phyloP scores from a whole-genome alignment of 2,329 filamentous ascomycete species.

The Fusarium mangiferae region DNA sequence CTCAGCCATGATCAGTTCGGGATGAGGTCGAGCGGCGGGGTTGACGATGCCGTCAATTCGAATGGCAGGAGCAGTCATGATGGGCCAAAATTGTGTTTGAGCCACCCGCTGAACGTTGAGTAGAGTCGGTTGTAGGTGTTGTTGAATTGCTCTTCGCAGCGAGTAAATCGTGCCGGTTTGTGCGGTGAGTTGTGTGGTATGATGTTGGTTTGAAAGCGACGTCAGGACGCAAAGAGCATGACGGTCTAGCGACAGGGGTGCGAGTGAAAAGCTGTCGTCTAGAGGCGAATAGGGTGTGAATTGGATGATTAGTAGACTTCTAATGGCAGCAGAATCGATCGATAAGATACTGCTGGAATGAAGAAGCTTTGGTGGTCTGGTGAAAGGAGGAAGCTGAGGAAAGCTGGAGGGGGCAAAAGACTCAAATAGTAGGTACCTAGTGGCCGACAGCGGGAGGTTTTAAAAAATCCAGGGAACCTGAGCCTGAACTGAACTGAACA shows the following conservation, averaged over 20 bases:
- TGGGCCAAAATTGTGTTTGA: slow-evolving; percentile 25
- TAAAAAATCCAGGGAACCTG: slow-evolving; percentile 34
- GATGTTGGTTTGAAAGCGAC: slow-evolving; percentile 22
- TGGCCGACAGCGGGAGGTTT: slow-evolving; percentile 42
- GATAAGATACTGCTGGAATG: slow-evolving; percentile 29
- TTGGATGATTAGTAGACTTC: not conserved
- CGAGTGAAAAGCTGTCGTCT: not conserved
- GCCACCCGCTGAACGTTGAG: slow-evolving; percentile 14
- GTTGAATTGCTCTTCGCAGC: slow-evolving; percentile 34
- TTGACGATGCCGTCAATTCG: slow-evolving; percentile 50
- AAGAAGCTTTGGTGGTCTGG: not conserved
- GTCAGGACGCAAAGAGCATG: slow-evolving; percentile 42
- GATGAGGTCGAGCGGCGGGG: slow-evolving; percentile 53
- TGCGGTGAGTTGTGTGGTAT: slow-evolving; percentile 4
- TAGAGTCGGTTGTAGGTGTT: slow-evolving; percentile 22
- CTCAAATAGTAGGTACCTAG: slow-evolving; percentile 32
- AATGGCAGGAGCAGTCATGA: slow-evolving; percentile 46
- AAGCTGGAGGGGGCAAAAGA: slow-evolving; percentile 34
- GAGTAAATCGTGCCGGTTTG: slow-evolving; percentile 19
- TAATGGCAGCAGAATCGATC: slow-evolving; percentile 29
- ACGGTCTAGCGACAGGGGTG: slow-evolving; percentile 26
- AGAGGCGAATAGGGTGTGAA: not conserved
- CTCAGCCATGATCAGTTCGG: slow-evolving; percentile 58
- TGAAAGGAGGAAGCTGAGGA: slow-evolving; percentile 14
- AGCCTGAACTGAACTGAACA: not conserved